These are phyloP conservation scores for Vanderwaltozyma tropicalis DNA, from an alignment of 805 yeast genomes.

Conservation along the genomic window DNA sequence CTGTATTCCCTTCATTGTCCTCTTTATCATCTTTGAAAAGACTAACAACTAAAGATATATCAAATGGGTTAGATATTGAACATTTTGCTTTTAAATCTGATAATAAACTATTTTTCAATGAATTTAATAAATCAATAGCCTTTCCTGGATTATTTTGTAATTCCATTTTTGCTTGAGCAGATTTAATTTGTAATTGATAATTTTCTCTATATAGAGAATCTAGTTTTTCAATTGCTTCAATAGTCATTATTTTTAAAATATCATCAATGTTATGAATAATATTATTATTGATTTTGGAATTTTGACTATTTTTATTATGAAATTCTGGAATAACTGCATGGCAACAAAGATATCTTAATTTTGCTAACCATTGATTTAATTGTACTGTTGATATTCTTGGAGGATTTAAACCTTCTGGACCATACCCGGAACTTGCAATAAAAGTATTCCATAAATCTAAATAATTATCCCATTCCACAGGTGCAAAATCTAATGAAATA, in stretches of 20 bases:
- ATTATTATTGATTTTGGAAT: slow-evolving; percentile 2
- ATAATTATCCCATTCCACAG: slow-evolving; percentile 80
- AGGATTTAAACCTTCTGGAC: slow-evolving; percentile 36
- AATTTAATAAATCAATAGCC: slow-evolving; percentile 41
- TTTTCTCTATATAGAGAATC: slow-evolving; percentile 39
- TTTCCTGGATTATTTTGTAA: slow-evolving; percentile 37
- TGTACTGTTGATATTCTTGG: slow-evolving; percentile 43
- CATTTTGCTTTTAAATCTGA: slow-evolving; percentile 17
- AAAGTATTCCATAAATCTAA: slow-evolving; percentile 53
- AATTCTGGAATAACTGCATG: slow-evolving; percentile 45
- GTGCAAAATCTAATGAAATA: slow-evolving; percentile 63
- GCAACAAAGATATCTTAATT: slow-evolving; percentile 71
- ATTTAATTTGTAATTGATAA: slow-evolving; percentile 37
- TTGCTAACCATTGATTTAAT: slow-evolving; percentile 59
- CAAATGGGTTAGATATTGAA: slow-evolving; percentile 12
- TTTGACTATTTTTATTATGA: slow-evolving; percentile 4
- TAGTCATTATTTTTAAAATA: slow-evolving; percentile 56
- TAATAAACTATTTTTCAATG: slow-evolving; percentile 30
- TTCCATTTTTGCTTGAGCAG: slow-evolving; percentile 61
- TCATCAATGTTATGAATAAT: slow-evolving; percentile 39
- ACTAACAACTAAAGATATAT: not conserved
- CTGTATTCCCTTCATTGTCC: not conserved
- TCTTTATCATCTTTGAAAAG: not conserved
- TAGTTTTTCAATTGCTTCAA: slow-evolving; percentile 41
- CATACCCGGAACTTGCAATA: slow-evolving; percentile 43